Evolutionary conservation across 1,139 yeast genomes (phyloP).

Genomic region (Candida smagusa): DNA sequence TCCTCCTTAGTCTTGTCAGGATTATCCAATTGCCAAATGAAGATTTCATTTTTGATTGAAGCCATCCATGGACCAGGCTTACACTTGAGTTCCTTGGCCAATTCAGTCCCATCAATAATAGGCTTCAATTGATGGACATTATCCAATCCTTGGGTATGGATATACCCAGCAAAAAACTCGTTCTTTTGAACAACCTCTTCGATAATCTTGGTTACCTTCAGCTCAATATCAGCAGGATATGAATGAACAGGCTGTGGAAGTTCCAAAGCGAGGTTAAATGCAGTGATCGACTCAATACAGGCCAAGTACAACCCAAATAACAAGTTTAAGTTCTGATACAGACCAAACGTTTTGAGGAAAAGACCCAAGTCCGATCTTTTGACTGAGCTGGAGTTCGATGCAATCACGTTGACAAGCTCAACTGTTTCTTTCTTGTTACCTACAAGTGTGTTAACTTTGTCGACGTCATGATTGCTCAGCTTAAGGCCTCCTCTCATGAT

Average conservation of each 20-base stretch:
- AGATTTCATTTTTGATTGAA: slow-evolving; percentile 48
- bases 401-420: slow-evolving; percentile 13
- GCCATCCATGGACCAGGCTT: slow-evolving; percentile 90
- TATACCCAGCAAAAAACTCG: slow-evolving; percentile 26
- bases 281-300: slow-evolving; percentile 13
- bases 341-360: slow-evolving; percentile 53
- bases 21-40: slow-evolving; percentile 74
- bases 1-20: slow-evolving; percentile 54
- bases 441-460: slow-evolving; percentile 42
- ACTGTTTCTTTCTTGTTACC: slow-evolving; percentile 14
- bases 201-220: slow-evolving; percentile 3
- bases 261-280: slow-evolving; percentile 4
- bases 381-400: slow-evolving; percentile 21
- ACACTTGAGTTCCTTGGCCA: slow-evolving; percentile 46
- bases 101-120: slow-evolving; percentile 66
- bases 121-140: slow-evolving; percentile 49
- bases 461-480: slow-evolving; percentile 57
- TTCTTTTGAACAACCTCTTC: slow-evolving; percentile 22
- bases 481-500: slow-evolving; percentile 64
- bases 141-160: slow-evolving; percentile 29
- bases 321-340: slow-evolving; percentile 46
- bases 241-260: slow-evolving; percentile 9
- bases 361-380: slow-evolving; percentile 61
- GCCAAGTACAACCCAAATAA: slow-evolving; percentile 31
- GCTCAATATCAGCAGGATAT: slow-evolving; percentile 7